Evolutionary conservation across 768 basidiomycete species (phyloP), one percentile per base, ranked within the genome.

Genomic region (Plicaturopsis crispa): DNA sequence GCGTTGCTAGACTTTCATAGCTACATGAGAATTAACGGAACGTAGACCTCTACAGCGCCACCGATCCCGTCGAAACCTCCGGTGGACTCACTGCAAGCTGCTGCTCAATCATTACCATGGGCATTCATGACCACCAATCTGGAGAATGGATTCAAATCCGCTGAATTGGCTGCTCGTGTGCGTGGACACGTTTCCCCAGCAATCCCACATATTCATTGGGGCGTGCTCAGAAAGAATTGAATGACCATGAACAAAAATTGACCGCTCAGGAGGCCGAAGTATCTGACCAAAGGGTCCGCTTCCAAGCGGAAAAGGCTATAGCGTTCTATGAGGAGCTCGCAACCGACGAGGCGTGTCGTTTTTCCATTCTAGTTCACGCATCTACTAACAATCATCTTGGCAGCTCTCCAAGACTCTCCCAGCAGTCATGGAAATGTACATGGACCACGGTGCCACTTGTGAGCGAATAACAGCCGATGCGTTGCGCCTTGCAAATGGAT

Each of bases 101-200:
- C 70, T 1, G 72, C 75, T 10, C 73, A 76, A 40, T 53, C 65
- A 13, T 73, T 75, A 43, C 69, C 78, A 43, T 80, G 78, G 78
- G 41, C 69, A 20, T 73, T 71, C 46, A 80, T 82, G 77, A 64
- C 65, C 4, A 69, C 73, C 8, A 71, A 70, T 2, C 56, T 80
- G 22, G 72, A 77, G 12, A 69, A 69, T 3, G 70, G 66, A 39
- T 70, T 76, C 48, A 44, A 65, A 14, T 43, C 53, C 12, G 58
- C 70, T 10, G 62, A 70, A 49, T 46, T 56, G 33, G 39, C 56
- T 13, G 66, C 66, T 4, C 56, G 67, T 57, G 44, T 7, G 60
- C 34, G 7, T 13, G 6, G n/a, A 33, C 19, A 14, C 17, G 8
- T 24, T 33, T 40, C 33, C 30, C 21, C 23, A 10, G 12, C 32